Evolutionary conservation across 768 basidiomycete species (phyloP).

Genomic region (Phaeotremella skinneri): DNA sequence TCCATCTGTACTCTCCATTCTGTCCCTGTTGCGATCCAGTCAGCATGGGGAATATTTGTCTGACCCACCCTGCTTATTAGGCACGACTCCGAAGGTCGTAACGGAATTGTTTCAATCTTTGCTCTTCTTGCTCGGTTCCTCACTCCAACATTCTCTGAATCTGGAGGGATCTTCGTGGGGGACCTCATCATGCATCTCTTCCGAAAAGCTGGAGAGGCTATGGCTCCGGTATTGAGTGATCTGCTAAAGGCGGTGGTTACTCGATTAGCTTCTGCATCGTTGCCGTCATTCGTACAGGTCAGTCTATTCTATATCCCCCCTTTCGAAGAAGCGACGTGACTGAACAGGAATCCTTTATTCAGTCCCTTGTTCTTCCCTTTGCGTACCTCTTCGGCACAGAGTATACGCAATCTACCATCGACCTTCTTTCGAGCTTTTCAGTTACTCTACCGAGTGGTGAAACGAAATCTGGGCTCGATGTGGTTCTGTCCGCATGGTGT

Average conservation of each 20-base stretch:
- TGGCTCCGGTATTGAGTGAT: conserved; percentile 81
- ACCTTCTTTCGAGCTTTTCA: conserved; percentile 68
- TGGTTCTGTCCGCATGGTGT: conserved; percentile 89
- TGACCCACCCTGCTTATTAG: conserved; percentile 19
- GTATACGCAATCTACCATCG: conserved; percentile 74
- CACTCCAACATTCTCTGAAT: conserved; percentile 73
- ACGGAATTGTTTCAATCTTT: conserved; percentile 73
- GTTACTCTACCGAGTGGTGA: conserved; percentile 54
- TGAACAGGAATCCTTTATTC: conserved; percentile 4
- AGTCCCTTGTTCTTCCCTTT: conserved; percentile 90
- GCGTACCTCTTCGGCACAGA: conserved; percentile 81
- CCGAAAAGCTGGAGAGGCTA: conserved; percentile 72
- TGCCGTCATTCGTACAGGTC: conserved; percentile 87
- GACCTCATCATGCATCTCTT: conserved; percentile 92
- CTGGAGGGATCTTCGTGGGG: conserved; percentile 87
- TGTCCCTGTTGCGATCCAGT: neutral
- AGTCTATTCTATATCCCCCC: conserved; percentile 13
- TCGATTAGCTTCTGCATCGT: conserved; percentile 79
- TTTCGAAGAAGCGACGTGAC: neutral
- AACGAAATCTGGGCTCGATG: conserved; percentile 66
- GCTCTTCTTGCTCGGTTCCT: conserved; percentile 74
- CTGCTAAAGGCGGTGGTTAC: conserved; percentile 77
- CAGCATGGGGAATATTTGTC: neutral
- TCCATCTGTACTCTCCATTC: neutral
- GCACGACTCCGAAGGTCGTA: conserved; percentile 62